These are phyloP conservation scores for Senna siamea DNA, from an alignment of 306 rosid species.

Conservation along the genomic window DNA sequence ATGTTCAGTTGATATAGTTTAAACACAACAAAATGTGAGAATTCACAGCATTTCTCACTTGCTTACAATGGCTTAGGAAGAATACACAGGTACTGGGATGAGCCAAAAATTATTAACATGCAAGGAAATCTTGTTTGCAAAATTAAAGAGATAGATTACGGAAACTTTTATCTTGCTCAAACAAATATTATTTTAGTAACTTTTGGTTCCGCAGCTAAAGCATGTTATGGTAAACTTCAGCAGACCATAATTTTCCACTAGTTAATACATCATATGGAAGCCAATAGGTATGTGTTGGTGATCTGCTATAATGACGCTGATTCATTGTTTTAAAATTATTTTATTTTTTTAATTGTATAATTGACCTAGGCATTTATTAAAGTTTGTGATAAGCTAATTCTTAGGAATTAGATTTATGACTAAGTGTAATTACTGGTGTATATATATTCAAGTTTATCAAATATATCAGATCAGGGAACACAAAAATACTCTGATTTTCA, in stretches of 20 bases:
- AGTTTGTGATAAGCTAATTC: too few relatives aligned
- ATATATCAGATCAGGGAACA: too few relatives aligned
- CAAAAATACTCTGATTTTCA: too few relatives aligned
- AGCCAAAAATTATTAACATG: neutral
- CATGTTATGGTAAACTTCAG: neutral
- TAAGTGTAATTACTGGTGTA: too few relatives aligned
- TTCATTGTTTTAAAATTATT: too few relatives aligned
- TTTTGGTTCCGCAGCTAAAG: neutral
- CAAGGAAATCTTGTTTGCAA: neutral
- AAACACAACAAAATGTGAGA: slow-evolving; percentile 1
- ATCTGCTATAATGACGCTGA: too few relatives aligned
- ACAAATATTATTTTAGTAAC: neutral
- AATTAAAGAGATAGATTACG: neutral
- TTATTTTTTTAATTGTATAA: too few relatives aligned
- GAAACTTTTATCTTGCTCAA: slow-evolving; percentile 2
- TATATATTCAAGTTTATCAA: too few relatives aligned
- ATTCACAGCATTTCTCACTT: neutral
- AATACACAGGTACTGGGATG: neutral
- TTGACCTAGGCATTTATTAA: too few relatives aligned
- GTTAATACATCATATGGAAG: neutral
- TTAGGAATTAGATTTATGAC: too few relatives aligned
- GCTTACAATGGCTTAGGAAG: neutral
- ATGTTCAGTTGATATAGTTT: neutral
- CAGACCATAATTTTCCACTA: slow-evolving; percentile 4
- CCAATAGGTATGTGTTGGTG: too few relatives aligned